Base-by-base conservation (phyloP, 148 eudicot genomes). In the Rhododendron kiyosumense region DNA sequence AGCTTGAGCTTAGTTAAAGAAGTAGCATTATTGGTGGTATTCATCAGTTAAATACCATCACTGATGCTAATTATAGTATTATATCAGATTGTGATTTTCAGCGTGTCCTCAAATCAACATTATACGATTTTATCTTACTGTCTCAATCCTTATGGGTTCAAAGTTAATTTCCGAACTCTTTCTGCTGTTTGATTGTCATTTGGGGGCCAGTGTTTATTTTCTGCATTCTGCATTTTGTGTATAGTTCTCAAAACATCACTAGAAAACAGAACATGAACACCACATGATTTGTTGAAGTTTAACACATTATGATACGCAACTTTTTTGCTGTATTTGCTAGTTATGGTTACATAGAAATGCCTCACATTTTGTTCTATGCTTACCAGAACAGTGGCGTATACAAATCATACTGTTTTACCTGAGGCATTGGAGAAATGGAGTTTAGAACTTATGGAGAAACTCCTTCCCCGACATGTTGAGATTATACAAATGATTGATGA, bases 351-450 rank as follows among this genome's bases (percentile, higher is more conserved):
- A 26, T 26, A 28, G 38, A 69, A 78, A 57, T 59, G 76, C 81
- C 86, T 82, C 67, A 86, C 45, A 22, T 80, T 69, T 34, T 81
- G 43, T 34, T 61, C 10, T 67, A 75, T 78, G 67, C n/a, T 57
- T 86, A 76, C 61, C 93, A 96, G 99, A 91, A 94, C 98, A 81
- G 96, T 96, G 87, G 99, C 99, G 73, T 96, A 96, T 89, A 95
- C 99, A 86, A 96, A 95, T 88, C 99, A 96, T 87, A 95, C 99
- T 26, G 99, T 96, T 83, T 89, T 96, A 85, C 99, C 99, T 36
- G 99, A 96, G 88, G 99, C 99, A 81, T 87, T 96, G 90, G 99
- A 96, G 90, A 96, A 96, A 90, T 96, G 99, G 99, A 96, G 98
- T 88, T 93, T 92, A 84, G 98, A 95, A 63, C 93, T 95, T 61